These are phyloP conservation scores for Hibiscus trionum DNA, from an alignment of 345 rosid species.

Conservation along the genomic window DNA sequence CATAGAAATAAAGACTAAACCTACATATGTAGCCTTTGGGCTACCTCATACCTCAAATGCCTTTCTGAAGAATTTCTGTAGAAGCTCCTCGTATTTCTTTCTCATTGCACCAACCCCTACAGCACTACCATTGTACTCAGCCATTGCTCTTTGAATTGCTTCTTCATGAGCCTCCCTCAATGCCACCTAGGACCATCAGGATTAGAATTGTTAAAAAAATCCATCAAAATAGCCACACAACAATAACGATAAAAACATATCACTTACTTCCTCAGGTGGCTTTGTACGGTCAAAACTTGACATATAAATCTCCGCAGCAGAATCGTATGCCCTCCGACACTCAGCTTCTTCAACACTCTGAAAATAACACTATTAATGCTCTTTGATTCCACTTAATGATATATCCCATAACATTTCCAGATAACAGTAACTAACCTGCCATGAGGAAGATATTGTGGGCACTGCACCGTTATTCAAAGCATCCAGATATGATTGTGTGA, in stretches of 20 bases:
- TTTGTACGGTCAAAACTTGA: slow-evolving; percentile 59
- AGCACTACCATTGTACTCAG: slow-evolving; percentile 59
- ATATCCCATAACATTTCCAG: not conserved
- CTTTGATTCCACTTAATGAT: slow-evolving; percentile 1
- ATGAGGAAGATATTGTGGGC: slow-evolving; percentile 96
- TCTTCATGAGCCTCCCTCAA: slow-evolving; percentile 89
- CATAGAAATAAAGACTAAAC: not conserved
- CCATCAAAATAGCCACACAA: slow-evolving; percentile 1
- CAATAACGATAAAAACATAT: not conserved
- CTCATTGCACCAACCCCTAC: slow-evolving; percentile 75
- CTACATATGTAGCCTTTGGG: not conserved
- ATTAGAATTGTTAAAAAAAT: slow-evolving; percentile 18
- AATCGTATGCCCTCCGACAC: slow-evolving; percentile 84
- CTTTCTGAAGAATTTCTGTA: slow-evolving; percentile 73
- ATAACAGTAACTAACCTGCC: slow-evolving; percentile 70
- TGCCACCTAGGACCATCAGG: slow-evolving; percentile 43
- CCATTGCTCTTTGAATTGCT: slow-evolving; percentile 65
- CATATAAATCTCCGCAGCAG: slow-evolving; percentile 65
- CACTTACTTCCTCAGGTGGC: slow-evolving; percentile 86
- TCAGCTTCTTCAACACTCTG: slow-evolving; percentile 99
- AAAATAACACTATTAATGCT: not conserved
- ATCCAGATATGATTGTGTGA: slow-evolving; percentile 81
- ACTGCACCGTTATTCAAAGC: slow-evolving; percentile 97
- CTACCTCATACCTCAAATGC: slow-evolving; percentile 58
- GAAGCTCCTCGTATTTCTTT: slow-evolving; percentile 78